Conservation (phyloP, 2,329 filamentous ascomycete species). For the Apiospora sp. region DNA sequence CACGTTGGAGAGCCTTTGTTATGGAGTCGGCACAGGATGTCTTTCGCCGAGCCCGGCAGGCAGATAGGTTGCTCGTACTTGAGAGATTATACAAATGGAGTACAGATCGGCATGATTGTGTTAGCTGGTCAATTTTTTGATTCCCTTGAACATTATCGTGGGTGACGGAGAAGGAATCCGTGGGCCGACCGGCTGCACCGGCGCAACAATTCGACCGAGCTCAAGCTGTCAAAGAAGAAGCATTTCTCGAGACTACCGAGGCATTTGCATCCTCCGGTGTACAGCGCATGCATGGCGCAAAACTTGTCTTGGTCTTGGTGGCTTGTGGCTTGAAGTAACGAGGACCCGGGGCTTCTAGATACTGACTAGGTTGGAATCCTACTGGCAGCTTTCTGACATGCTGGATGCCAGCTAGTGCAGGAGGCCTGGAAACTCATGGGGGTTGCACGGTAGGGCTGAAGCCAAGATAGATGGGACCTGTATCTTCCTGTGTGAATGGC, state of each 20-base stretch:
- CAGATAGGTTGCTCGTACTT: background rate
- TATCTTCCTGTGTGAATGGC: background rate
- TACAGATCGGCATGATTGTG: background rate
- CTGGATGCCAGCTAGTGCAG: conserved; percentile 3
- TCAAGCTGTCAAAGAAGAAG: background rate
- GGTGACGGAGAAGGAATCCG: background rate
- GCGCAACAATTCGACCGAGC: conserved; percentile 1
- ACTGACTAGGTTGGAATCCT: background rate
- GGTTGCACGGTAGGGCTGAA: conserved; percentile 20
- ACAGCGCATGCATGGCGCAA: conserved; percentile 17
- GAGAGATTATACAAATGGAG: background rate
- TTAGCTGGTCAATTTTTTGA: background rate
- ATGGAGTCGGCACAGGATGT: background rate
- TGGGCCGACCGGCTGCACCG: background rate
- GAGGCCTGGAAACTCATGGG: background rate
- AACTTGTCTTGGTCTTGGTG: background rate
- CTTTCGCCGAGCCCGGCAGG: background rate
- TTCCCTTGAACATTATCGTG: background rate
- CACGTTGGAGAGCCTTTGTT: background rate
- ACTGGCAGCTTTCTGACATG: background rate
- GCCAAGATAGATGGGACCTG: conserved; percentile 4
- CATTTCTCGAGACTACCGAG: background rate
- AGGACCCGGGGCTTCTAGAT: background rate
- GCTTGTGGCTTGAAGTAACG: background rate
- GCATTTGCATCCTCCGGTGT: background rate